Conservation (phyloP, 129 eudicot genomes). For the Pulicaria dysenterica region DNA sequence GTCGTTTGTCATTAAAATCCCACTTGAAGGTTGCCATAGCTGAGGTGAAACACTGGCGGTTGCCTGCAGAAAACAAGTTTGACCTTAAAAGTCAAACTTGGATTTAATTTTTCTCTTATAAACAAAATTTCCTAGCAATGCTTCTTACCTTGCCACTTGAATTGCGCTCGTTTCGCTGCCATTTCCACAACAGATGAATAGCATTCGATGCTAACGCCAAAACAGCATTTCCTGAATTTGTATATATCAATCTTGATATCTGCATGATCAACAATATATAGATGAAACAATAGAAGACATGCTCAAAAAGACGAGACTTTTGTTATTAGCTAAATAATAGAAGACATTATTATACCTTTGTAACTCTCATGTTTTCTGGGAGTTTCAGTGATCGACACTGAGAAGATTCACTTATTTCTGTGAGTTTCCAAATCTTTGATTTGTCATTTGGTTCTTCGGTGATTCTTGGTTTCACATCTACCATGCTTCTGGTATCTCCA, state of each 20-base stretch:
- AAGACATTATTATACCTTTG: constrained; percentile 35
- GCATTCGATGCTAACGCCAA: constrained; percentile 59
- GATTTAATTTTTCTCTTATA: neutral
- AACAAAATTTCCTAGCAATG: neutral
- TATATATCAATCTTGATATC: constrained; percentile 58
- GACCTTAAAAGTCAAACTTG: neutral
- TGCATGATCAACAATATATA: constrained; percentile 27
- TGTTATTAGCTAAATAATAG: neutral
- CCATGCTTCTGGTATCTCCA: constrained; percentile 40
- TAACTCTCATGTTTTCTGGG: constrained; percentile 47
- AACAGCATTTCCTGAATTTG: constrained; percentile 54
- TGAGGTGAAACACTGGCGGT: constrained; percentile 48
- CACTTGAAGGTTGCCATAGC: constrained; percentile 56
- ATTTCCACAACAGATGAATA: constrained; percentile 64
- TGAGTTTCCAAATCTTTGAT: constrained; percentile 36
- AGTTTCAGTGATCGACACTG: constrained; percentile 57
- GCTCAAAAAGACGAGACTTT: neutral
- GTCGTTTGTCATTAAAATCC: constrained; percentile 51
- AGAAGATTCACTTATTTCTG: constrained; percentile 52
- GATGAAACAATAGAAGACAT: neutral
- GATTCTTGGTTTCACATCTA: constrained; percentile 40
- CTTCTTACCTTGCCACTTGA: constrained; percentile 43
- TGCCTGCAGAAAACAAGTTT: constrained; percentile 39
- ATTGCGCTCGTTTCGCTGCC: constrained; percentile 43
- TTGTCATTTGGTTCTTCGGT: constrained; percentile 32